These are phyloP conservation scores for Fusarium anguioides DNA, from an alignment of 2,329 filamentous ascomycete genomes.

Conservation along the genomic window DNA sequence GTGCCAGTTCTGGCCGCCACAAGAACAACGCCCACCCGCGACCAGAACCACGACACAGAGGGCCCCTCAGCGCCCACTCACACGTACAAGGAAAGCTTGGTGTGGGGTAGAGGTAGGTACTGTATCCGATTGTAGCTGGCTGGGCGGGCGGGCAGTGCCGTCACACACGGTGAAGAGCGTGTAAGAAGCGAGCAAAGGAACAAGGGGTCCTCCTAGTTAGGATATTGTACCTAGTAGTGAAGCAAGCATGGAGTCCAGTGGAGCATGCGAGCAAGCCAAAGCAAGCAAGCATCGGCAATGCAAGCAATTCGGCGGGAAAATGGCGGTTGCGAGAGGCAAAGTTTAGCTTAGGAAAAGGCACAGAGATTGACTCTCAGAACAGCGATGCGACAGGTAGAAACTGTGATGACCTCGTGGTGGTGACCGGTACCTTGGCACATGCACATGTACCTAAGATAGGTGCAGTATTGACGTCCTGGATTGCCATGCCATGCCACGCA, in stretches of 20 bases:
- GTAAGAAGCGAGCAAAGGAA: slow-evolving; percentile 33
- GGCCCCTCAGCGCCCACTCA: slow-evolving; percentile 42
- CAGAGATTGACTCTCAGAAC: slow-evolving; percentile 16
- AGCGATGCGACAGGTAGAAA: slow-evolving; percentile 14
- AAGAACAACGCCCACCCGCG: slow-evolving; percentile 41
- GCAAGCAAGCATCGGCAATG: slow-evolving; percentile 41
- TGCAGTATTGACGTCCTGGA: slow-evolving; percentile 32
- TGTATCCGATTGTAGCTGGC: slow-evolving; percentile 41
- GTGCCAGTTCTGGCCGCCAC: slow-evolving; percentile 45
- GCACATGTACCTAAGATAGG: slow-evolving; percentile 16
- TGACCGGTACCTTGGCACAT: slow-evolving; percentile 33
- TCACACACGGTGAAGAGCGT: slow-evolving; percentile 42
- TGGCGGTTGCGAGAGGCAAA: slow-evolving; percentile 9
- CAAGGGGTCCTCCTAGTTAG: slow-evolving; percentile 30
- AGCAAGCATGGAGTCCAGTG: slow-evolving; percentile 29
- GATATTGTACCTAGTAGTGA: too few relatives aligned
- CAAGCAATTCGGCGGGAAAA: slow-evolving; percentile 35
- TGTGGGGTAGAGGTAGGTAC: slow-evolving; percentile 39
- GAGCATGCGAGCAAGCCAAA: slow-evolving; percentile 33
- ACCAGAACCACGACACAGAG: slow-evolving; percentile 34
- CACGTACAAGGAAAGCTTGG: slow-evolving; percentile 43
- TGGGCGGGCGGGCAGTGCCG: slow-evolving; percentile 44
- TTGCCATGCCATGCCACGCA: too few relatives aligned
- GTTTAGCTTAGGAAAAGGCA: background rate
- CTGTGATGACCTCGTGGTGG: slow-evolving; percentile 23